A percentile compares a stretch with the other conserved stretches of the same genome.
Conservation (phyloP, 805 yeast species). For the Teunomyces gatunensis region DNA sequence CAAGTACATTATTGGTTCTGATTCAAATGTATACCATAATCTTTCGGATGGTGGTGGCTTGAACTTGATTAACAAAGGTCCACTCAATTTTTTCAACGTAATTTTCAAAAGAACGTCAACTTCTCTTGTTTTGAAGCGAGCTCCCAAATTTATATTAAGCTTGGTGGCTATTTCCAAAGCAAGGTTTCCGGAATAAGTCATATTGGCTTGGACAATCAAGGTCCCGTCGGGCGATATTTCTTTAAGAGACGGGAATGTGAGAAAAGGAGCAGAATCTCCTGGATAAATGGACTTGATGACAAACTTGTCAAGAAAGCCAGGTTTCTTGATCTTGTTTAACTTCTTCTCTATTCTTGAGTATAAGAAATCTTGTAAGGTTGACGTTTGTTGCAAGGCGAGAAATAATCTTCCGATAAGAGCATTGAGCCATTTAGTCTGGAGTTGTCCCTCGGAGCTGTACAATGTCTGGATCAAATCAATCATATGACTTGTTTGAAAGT, state of each 20-base stretch:
- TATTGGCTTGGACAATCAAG: conserved; percentile 55
- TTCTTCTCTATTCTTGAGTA: conserved; percentile 64
- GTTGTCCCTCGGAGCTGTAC: conserved; percentile 79
- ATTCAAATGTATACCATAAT: conserved; percentile 84
- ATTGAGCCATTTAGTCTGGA: conserved; percentile 86
- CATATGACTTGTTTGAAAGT: conserved; percentile 68
- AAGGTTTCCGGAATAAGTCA: conserved; percentile 74
- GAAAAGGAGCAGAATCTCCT: conserved; percentile 77
- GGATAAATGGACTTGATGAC: conserved; percentile 67
- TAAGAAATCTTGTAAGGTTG: conserved; percentile 56
- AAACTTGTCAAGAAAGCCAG: conserved; percentile 84
- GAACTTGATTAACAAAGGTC: conserved; percentile 64
- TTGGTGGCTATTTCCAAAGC: conserved; percentile 78
- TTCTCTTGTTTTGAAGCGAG: conserved; percentile 71
- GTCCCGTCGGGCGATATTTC: conserved; percentile 81
- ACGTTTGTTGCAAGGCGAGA: conserved; percentile 71
- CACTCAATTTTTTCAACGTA: conserved; percentile 65
- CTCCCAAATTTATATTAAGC: conserved; percentile 69
- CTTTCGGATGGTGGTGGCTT: conserved; percentile 92
- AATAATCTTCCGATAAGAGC: conserved; percentile 83
- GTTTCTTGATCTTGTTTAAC: conserved; percentile 74
- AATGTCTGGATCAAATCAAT: conserved; percentile 70
- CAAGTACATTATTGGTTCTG: conserved; percentile 72
- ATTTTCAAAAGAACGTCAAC: conserved; percentile 72
- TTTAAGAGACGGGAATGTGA: conserved; percentile 68